These are phyloP conservation scores for Globisporangium spiculum DNA, from an alignment of 352 stramenopile genomes.

Conservation along the genomic window DNA sequence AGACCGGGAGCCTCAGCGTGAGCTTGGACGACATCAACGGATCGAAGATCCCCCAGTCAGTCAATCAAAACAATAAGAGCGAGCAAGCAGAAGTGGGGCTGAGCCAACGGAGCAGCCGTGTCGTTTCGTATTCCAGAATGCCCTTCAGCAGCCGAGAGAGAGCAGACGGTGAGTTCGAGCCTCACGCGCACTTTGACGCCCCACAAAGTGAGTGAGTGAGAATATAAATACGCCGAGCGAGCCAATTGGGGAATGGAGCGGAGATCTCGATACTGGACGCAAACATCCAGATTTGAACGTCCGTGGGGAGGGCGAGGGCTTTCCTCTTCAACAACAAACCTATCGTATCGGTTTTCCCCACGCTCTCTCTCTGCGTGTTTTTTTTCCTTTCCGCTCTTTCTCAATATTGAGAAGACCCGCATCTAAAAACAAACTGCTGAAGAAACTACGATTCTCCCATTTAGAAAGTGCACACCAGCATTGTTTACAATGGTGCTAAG, in stretches of 20 bases:
- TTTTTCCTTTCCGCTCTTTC: background rate
- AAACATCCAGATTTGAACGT: background rate
- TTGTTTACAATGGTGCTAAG: too few species aligned
- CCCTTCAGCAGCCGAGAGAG: background rate
- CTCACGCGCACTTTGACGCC: too few species aligned
- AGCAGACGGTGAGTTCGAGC: background rate
- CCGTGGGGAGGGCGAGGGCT: background rate
- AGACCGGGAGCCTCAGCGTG: slow-evolving; percentile 2
- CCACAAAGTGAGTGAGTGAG: background rate
- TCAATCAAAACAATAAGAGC: background rate
- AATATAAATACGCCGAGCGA: slow-evolving; percentile 1
- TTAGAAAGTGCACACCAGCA: too few species aligned
- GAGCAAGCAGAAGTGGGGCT: background rate
- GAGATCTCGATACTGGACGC: background rate
- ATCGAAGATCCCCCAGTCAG: background rate
- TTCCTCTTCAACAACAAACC: background rate
- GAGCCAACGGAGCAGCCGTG: background rate
- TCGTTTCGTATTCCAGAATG: slow-evolving; percentile 5
- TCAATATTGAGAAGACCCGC: background rate
- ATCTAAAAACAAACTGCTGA: too few species aligned
- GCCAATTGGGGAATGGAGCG: background rate
- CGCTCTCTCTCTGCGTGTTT: background rate
- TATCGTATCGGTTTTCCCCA: background rate
- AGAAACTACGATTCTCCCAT: too few species aligned
- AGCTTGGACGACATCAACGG: slow-evolving; percentile 14